Evolutionary conservation across 2,329 filamentous ascomycete species (phyloP).

Genomic region (Penicillium sp.): DNA sequence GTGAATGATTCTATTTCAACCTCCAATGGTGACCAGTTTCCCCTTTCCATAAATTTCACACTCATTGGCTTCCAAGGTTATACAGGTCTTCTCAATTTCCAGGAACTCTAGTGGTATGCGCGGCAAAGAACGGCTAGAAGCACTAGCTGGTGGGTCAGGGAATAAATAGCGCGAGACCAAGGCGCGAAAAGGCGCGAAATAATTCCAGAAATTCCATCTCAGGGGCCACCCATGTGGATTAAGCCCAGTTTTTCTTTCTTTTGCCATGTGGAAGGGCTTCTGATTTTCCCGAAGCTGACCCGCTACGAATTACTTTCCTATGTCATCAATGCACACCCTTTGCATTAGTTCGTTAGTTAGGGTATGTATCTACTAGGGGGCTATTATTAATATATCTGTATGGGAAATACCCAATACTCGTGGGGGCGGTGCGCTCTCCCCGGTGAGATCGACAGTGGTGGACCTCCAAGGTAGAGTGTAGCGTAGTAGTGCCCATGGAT

Average conservation of each 20-base stretch:
- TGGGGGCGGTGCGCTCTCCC: background rate
- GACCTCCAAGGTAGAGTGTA: background rate
- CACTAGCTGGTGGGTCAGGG: slow-evolving; percentile 30
- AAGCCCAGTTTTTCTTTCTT: background rate
- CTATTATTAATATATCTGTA: background rate
- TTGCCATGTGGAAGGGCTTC: background rate
- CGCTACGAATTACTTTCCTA: background rate
- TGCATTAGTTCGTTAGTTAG: background rate
- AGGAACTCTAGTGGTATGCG: background rate
- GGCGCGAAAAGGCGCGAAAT: slow-evolving; percentile 6
- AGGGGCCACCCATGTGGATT: slow-evolving; percentile 11
- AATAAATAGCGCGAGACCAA: slow-evolving; percentile 8
- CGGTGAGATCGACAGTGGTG: slow-evolving; percentile 1
- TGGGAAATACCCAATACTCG: background rate
- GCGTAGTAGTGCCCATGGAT: background rate
- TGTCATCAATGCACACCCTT: background rate
- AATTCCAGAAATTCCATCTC: slow-evolving; percentile 24
- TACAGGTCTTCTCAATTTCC: background rate
- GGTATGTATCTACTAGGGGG: background rate
- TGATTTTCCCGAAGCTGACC: slow-evolving; percentile 1
- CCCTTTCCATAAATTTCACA: background rate
- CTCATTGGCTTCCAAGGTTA: background rate
- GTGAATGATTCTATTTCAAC: slow-evolving; percentile 10
- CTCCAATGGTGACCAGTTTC: background rate
- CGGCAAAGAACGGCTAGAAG: slow-evolving; percentile 26